Base-by-base conservation (phyloP, 192 early-diverging fungal genomes). In the Backusella liffmaniae region DNA sequence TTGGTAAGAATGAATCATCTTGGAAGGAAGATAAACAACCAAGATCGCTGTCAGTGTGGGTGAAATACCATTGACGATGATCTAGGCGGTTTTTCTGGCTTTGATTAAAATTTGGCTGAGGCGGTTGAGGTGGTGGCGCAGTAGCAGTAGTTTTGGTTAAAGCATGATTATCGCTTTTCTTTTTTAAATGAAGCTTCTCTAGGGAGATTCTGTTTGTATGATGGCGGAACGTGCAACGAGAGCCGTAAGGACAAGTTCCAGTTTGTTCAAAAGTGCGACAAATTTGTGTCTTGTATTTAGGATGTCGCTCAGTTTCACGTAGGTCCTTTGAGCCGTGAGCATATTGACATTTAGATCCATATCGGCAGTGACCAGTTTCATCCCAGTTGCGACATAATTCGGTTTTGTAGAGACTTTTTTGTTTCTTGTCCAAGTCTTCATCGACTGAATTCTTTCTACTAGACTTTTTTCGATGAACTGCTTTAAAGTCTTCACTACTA, bases 191-290 rank as follows among this genome's bases (percentile, higher is more conserved):
- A 62, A 26, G 10, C 10, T 10, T 71, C 23, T 46, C 70, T 44
- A 10, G 29, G 15, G 46, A 16, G 29, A 29, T 49, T 5, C 26
- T 46, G 13, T 29, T 62, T 62, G 23, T 62, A 26, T 23, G 56
- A 73, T 98, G 96, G 49, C 96, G 95, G 79, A 99, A 99, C 73
- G 96, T 96, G 83, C 97, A 99, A 21, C 97, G 94, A 72, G 89
- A 91, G 23, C 96, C 96, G 81, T 97, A 99, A 13, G 94, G 94
- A 80, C 97, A 99, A 34, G 90, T 89, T 13, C 97, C 96, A 12
- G 91, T 89, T 56, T 92, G 87, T 84, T 89, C 91, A 84, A 92
- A 99, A 37, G 95, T 96, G 69, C 91, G 94, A 86, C 97, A 99
- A 59, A 96, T 87, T 75, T 96, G 94, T 7, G 96, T 98, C 86